Evolutionary conservation across 345 rosid genomes (phyloP), one percentile per base, ranked within the genome.

Genomic region (Hibiscus tridactylites): DNA sequence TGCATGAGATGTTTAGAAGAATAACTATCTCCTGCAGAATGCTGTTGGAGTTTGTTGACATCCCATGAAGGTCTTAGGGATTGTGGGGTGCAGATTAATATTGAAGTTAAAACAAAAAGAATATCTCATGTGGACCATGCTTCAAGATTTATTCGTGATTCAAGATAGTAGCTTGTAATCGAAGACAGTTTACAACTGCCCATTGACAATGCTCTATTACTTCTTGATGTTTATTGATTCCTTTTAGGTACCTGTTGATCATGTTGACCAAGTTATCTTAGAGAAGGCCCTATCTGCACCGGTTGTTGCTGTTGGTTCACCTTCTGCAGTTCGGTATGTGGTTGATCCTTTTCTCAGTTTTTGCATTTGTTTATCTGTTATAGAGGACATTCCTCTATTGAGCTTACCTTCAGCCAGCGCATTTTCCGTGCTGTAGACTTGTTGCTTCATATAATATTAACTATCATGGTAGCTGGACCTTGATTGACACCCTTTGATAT

Each of bases 291-390:
- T 88, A 61, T 85, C 81, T 79, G 85, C 82, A 47, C 92, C 97
- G 24, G 96, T 95, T 71, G 80, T 89, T 70, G 84, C 99, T 19
- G 90, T 92, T 76, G 99, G 96, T 76, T 94, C 99, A 56, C 99
- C 97, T 82, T 95, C 96, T 68, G 89, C 99, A 74, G 65, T 90
- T 53, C 72, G 81, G 99, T 95, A 61, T 74, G 81, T 73, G 54
- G 60, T 59, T 71, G 21, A 21, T 21, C 52, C 44, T 54, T 53
- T 69, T 61, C 61, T 17, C 37, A 58, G 15, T 3, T 67, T 67
- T 47, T 4, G 24, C 46, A 39, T 39, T 39, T 39, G 44, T 39
- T 39, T 7, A 15, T 66, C 13, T 26, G 13, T 47, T 66, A 26
- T 7, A 3, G 21, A 47, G 2, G 17, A 19, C 3, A 5, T 56